Evolutionary conservation across 129 eudicot genomes (phyloP).

Genomic region (Silybum marianum): DNA sequence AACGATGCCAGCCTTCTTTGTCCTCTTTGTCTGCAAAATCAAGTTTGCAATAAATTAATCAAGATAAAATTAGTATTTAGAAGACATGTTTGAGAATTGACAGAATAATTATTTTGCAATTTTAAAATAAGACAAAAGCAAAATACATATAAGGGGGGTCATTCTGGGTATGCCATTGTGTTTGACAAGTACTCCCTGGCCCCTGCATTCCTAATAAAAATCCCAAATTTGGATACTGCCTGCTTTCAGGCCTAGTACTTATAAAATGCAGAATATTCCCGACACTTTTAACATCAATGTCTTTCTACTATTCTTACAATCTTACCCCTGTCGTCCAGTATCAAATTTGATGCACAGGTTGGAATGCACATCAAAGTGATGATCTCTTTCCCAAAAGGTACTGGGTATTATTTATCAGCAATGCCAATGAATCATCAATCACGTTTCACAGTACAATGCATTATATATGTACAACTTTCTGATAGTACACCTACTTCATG

Average conservation of each 20-base stretch:
- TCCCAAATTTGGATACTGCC: not conserved
- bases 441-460: not conserved
- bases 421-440: not conserved
- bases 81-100: not conserved
- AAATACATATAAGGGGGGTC: not conserved
- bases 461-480: not conserved
- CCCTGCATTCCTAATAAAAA: not conserved
- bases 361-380: not conserved
- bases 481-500: not conserved
- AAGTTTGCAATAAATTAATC: conserved; percentile 8
- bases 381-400: not conserved
- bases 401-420: not conserved
- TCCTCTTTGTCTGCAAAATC: conserved; percentile 58
- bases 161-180: not conserved
- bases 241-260: not conserved
- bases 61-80: not conserved
- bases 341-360: not conserved
- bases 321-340: not conserved
- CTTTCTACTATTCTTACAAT: not conserved
- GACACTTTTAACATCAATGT: not conserved
- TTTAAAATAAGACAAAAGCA: not conserved
- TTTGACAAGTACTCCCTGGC: not conserved
- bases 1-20: conserved; percentile 75
- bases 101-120: not conserved
- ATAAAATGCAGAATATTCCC: not conserved